Evolutionary conservation across 2,329 filamentous ascomycete genomes (phyloP), one percentile per base, ranked within the genome.

Genomic region (Davidsoniella virescens): DNA sequence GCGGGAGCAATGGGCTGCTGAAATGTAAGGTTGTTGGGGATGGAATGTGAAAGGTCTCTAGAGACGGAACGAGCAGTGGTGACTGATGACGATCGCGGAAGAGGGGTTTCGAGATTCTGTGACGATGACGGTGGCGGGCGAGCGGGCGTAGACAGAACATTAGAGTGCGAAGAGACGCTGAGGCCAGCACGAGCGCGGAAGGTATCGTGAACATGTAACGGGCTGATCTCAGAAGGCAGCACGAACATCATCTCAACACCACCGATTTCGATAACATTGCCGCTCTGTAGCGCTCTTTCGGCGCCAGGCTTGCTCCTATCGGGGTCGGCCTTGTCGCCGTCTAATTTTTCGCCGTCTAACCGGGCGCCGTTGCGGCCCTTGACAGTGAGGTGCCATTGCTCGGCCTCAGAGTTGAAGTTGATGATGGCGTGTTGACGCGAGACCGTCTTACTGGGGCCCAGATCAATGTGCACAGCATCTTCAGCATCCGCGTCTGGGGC

Each of bases 231-330:
- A 20, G 78, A 78, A 0, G 92, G 90, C n/a, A 94, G 76, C 44
- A 95, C 86, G 64, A 98, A 98, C 72, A 96, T 90, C 92, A 98
- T 98, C 68, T 98, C 90, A 1, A 92, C 84, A 49, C 85, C 85
- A 58, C 83, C 84, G 60, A 96, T 85, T 60, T 94, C 87, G 52
- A 98, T 81, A 41, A 96, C 86, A 62, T 90, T 82, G 52, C 92
- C 92, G 59, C 88, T 94, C 40, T 78, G 77, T 23, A 98, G 72
- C 26, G 76, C 68, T 33, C 78, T 74, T 36, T 77, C 72, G 38
- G 73, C 68, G 10, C 82, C 82, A 47, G 80, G 73, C 59, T 83
- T 84, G 47, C 29, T 38, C 26, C 10, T 33, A 12, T 33, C 26
- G 3, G 26, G 26, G 26, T 33, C 26, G 10, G 26, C 26, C 26